Conservation (phyloP, 495 filamentous ascomycete species). For the Aspergillus haitiensis region DNA sequence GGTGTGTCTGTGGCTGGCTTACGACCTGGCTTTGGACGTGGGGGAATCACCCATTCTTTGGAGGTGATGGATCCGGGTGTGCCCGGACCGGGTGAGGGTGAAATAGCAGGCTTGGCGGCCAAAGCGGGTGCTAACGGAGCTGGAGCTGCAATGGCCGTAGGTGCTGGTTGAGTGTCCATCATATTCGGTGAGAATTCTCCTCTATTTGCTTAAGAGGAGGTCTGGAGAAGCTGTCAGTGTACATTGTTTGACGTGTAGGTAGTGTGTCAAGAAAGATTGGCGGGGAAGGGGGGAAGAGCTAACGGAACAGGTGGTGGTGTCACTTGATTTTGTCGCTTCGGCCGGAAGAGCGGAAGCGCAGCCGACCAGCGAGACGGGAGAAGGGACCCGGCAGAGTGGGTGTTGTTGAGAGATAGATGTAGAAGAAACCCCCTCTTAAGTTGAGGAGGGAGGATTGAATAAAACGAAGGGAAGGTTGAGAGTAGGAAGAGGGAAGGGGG, state of each 20-base stretch:
- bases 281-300: slow-evolving; percentile 15
- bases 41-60: slow-evolving; percentile 86
- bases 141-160: slow-evolving; percentile 31
- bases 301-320: slow-evolving; percentile 22
- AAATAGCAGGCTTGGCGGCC: slow-evolving; percentile 38
- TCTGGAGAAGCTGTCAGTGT: slow-evolving; percentile 9
- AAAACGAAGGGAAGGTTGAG: slow-evolving; percentile 2
- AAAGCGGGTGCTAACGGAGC: slow-evolving; percentile 40
- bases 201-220: not conserved
- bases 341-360: slow-evolving; percentile 48
- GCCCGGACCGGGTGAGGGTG: slow-evolving; percentile 44
- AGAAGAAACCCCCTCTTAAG: not conserved
- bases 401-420: no score
- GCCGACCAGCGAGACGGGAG: slow-evolving; percentile 35
- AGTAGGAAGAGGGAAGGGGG: slow-evolving; percentile 10
- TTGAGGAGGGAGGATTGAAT: slow-evolving; percentile 2
- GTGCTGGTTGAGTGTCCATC: slow-evolving; percentile 38
- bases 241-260: not conserved
- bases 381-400: not conserved
- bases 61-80: slow-evolving; percentile 58
- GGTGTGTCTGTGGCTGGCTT: slow-evolving; percentile 91
- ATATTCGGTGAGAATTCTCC: slow-evolving; percentile 23
- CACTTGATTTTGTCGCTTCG: slow-evolving; percentile 27
- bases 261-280: slow-evolving; percentile 1
- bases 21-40: slow-evolving; percentile 86